Percentiles rank a stretch among this genome's conserved stretches.
Evolutionary conservation across 352 stramenopile species (phyloP).

Genomic region (Phytophthora fragariaefolia): DNA sequence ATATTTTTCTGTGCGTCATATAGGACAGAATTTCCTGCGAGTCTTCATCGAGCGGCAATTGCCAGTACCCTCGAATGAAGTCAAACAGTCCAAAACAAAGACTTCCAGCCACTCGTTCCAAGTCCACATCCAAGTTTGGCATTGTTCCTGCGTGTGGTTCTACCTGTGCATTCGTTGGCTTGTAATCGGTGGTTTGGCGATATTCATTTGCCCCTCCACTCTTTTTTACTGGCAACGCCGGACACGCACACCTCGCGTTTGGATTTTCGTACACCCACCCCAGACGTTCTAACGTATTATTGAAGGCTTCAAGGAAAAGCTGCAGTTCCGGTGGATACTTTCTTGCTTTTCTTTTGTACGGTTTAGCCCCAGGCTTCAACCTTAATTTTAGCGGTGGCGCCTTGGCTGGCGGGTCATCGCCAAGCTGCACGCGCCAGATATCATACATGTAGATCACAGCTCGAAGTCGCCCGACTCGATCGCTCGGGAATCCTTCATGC

Average conservation of each 20-base stretch:
- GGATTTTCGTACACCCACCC: slow-evolving; percentile 29
- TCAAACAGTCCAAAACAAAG: slow-evolving; percentile 16
- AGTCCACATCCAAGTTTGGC: slow-evolving; percentile 23
- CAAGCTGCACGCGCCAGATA: slow-evolving; percentile 11
- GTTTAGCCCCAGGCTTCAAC: slow-evolving; percentile 14
- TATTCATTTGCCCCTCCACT: slow-evolving; percentile 2
- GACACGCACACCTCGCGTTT: slow-evolving; percentile 21
- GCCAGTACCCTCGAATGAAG: slow-evolving; percentile 20
- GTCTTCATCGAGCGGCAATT: neutral
- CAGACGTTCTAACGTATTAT: slow-evolving; percentile 13
- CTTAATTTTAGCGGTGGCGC: slow-evolving; percentile 14
- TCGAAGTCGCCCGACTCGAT: slow-evolving; percentile 3
- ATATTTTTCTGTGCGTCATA: slow-evolving; percentile 31
- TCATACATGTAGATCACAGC: slow-evolving; percentile 20
- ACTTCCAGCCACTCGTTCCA: neutral
- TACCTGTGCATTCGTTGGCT: slow-evolving; percentile 15
- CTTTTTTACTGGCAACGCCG: slow-evolving; percentile 24
- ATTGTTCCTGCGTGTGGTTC: slow-evolving; percentile 29
- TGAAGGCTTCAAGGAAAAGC: slow-evolving; percentile 23
- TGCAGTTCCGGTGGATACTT: slow-evolving; percentile 19
- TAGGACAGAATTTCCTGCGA: slow-evolving; percentile 23
- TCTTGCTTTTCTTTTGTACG: slow-evolving; percentile 17
- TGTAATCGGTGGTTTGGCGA: slow-evolving; percentile 31
- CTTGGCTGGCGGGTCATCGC: neutral
- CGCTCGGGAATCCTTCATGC: slow-evolving; percentile 1